phyloP scores from a whole-genome alignment of 2,329 filamentous ascomycete genomes.

The Cercospora sp. region DNA sequence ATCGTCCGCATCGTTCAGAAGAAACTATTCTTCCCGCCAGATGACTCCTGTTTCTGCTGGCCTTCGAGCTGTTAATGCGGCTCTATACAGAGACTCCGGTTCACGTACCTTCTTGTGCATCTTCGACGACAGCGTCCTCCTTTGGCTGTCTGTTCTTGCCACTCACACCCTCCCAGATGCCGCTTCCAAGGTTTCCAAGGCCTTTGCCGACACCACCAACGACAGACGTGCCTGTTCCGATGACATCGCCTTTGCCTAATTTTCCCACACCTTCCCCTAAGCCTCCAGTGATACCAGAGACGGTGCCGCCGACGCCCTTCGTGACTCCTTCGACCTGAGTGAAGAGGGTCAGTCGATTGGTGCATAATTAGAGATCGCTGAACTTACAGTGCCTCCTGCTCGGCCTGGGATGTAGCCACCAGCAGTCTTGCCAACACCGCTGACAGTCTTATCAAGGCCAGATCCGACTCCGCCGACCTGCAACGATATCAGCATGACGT shows the following conservation, averaged over 20 bases:
- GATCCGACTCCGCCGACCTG: constrained; percentile 34
- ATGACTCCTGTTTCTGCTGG: constrained; percentile 9
- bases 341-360: background rate
- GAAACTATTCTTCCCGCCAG: constrained; percentile 16
- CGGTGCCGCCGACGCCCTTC: constrained; percentile 46
- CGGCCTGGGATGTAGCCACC: constrained; percentile 43
- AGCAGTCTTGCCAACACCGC: constrained; percentile 36
- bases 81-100: background rate
- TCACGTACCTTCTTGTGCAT: constrained; percentile 15
- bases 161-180: constrained; percentile 38
- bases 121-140: constrained; percentile 16
- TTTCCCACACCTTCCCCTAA: constrained; percentile 50
- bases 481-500: background rate
- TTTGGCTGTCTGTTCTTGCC: constrained; percentile 33
- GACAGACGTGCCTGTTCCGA: constrained; percentile 46
- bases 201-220: constrained; percentile 44
- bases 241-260: constrained; percentile 48
- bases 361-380: background rate
- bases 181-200: constrained; percentile 34
- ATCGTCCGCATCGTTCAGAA: constrained; percentile 13
- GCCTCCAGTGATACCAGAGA: constrained; percentile 41
- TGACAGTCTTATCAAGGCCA: constrained; percentile 30
- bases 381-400: constrained; percentile 43
- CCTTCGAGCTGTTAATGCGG: background rate
- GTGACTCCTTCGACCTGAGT: constrained; percentile 40